Evolutionary conservation across 2,329 filamentous ascomycete species (phyloP), one percentile per base, ranked within the genome.

Genomic region (Xylariaceae sp.): DNA sequence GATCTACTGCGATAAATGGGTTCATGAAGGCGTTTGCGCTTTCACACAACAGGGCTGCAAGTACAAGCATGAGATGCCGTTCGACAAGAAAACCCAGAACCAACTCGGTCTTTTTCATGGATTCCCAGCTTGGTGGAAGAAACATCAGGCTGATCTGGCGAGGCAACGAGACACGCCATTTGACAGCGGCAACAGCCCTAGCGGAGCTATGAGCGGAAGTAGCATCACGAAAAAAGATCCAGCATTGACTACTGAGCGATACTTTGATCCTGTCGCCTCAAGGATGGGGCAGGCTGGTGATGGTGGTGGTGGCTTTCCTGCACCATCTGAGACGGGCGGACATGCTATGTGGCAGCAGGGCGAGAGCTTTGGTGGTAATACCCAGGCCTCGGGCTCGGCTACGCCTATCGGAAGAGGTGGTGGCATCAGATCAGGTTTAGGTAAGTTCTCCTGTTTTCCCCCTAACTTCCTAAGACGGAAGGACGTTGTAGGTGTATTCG

Each of bases 51-150:
- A 92, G 64, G 91, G 92, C 0, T 96, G 92, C 73, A 84, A 86
- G 59, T 96, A 85, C 75, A 93, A 91, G 73, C 92, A 96, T 68
- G 89, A 94, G 67, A 96, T 96, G 88, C 92, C 92, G 0, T 70
- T 74, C 22, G 84, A 91, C 58, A 76, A 76, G 46, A 73, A 76
- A 0, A 88, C 84, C 1, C 82, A 95, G 60, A 73, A 81, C 41
- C 75, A 79, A 6, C 77, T 96, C 2, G 92, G 92, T 0, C 79
- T 96, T 1, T 84, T 83, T 58, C 79, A 84, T 55, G 83, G 83
- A 0, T 70, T 81, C n/a, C 83, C 82, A 0, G 65, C 69, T 14
- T 86, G 82, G 82, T 86, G 77, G 75, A 80, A 75, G 67, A 80
- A 79, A 64, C 70, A 74, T 31, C 76, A 79, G 60, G 70, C 69